Percentiles rank a stretch among this genome's conserved stretches.
Evolutionary conservation across 129 eudicot species (phyloP).

Genomic region (Tanacetum coccineum): DNA sequence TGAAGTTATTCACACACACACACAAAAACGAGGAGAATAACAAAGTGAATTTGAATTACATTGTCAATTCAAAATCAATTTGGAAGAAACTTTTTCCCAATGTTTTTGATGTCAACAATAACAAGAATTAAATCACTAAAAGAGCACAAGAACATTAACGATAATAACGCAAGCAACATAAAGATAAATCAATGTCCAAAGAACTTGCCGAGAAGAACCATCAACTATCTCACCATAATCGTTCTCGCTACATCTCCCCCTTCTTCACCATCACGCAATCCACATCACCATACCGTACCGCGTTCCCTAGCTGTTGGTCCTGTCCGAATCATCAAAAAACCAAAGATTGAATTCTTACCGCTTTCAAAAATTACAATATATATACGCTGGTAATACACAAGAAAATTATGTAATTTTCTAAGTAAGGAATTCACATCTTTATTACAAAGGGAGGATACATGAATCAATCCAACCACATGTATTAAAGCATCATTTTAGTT

Average conservation of each 20-base stretch:
- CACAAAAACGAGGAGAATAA: background rate
- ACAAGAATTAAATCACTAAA: background rate
- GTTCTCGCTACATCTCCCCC: constrained; percentile 40
- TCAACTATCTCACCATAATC: constrained; percentile 52
- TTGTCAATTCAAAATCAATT: constrained; percentile 21
- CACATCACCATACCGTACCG: constrained; percentile 53
- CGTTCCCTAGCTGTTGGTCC: constrained; percentile 72
- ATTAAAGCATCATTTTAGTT: background rate
- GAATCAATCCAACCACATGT: background rate
- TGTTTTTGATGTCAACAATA: constrained; percentile 37
- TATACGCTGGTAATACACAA: too few relatives aligned
- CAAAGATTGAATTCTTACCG: background rate
- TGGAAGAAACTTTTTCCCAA: constrained; percentile 36
- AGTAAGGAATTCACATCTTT: background rate
- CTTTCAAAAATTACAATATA: background rate
- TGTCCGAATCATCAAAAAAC: constrained; percentile 28
- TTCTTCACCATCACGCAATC: constrained; percentile 26
- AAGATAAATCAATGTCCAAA: constrained; percentile 18
- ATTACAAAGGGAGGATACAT: background rate
- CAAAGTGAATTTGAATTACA: constrained; percentile 1
- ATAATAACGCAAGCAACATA: constrained; percentile 32
- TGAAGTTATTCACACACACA: background rate
- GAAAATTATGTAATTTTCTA: too few relatives aligned
- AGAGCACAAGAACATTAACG: constrained; percentile 25
- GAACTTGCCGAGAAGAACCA: constrained; percentile 23